phyloP scores from a whole-genome alignment of 306 rosid genomes.

The Glycine tomentella region DNA sequence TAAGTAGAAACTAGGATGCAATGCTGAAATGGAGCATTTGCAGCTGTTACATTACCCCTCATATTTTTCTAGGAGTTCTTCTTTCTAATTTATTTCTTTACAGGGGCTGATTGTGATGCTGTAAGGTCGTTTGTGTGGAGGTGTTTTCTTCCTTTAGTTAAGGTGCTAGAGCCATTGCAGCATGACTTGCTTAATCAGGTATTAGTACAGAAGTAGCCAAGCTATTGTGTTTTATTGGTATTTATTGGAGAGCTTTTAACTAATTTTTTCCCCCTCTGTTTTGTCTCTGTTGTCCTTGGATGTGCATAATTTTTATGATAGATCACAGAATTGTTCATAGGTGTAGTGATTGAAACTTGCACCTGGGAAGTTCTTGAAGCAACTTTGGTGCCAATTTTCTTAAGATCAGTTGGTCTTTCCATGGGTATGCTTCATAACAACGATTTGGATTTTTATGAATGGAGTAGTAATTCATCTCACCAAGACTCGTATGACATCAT shows the following conservation, averaged over 20 bases:
- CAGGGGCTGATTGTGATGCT: slow-evolving; percentile 60
- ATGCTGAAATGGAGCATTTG: slow-evolving; percentile 35
- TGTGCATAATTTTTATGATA: slow-evolving; percentile 48
- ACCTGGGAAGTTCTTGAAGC: slow-evolving; percentile 67
- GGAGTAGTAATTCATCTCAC: slow-evolving; percentile 40
- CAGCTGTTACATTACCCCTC: neutral
- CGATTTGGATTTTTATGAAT: slow-evolving; percentile 53
- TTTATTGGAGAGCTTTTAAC: slow-evolving; percentile 1
- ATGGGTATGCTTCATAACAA: slow-evolving; percentile 59
- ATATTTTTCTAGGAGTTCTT: slow-evolving; percentile 12
- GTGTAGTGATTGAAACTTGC: slow-evolving; percentile 62
- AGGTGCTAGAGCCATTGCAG: slow-evolving; percentile 52
- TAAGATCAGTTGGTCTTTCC: slow-evolving; percentile 70
- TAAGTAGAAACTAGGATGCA: slow-evolving; percentile 14
- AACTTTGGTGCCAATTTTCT: slow-evolving; percentile 65
- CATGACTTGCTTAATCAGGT: slow-evolving; percentile 78
- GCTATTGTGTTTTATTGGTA: slow-evolving; percentile 32
- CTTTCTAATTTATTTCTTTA: slow-evolving; percentile 37
- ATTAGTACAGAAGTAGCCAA: slow-evolving; percentile 28
- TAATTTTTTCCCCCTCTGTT: neutral
- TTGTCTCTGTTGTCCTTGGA: slow-evolving; percentile 33
- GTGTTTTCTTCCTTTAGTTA: slow-evolving; percentile 79
- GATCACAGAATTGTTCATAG: slow-evolving; percentile 69
- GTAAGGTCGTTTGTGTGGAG: slow-evolving; percentile 62
- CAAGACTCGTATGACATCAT: slow-evolving; percentile 39